These are phyloP conservation scores for Pseudocercospora pini-densiflorae DNA, from an alignment of 2,329 filamentous ascomycete species.

Conservation along the genomic window DNA sequence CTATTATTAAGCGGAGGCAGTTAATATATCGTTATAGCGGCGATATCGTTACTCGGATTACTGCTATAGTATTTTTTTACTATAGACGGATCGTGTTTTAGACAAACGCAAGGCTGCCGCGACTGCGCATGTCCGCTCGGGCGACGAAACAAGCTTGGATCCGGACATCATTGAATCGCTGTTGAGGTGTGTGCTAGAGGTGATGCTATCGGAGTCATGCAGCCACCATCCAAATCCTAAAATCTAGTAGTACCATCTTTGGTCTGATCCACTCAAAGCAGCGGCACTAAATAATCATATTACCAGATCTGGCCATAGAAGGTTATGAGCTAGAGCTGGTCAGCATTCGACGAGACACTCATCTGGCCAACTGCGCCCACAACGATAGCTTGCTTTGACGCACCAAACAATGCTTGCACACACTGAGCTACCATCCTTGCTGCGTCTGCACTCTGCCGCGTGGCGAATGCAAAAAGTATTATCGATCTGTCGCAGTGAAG, in stretches of 20 bases:
- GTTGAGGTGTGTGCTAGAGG: constrained; percentile 15
- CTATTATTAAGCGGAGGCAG: not conserved
- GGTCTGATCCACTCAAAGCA: constrained; percentile 11
- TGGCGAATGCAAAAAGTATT: not conserved
- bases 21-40: not conserved
- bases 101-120: constrained; percentile 15
- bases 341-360: constrained; percentile 3
- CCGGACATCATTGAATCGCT: not conserved
- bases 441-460: not conserved
- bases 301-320: constrained; percentile 12
- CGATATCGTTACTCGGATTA: not conserved
- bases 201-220: constrained; percentile 6
- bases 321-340: constrained; percentile 7
- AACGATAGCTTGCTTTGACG: not conserved
- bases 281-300: constrained; percentile 9
- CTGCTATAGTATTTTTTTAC: not conserved
- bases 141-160: constrained; percentile 4
- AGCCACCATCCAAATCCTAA: constrained; percentile 12
- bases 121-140: constrained; percentile 5
- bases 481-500: not conserved
- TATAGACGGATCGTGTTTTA: not conserved
- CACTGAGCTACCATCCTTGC: not conserved
- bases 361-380: not conserved
- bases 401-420: not conserved
- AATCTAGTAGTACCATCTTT: constrained; percentile 11